Conservation (phyloP, 345 rosid species). For the Gossypium bickii region DNA sequence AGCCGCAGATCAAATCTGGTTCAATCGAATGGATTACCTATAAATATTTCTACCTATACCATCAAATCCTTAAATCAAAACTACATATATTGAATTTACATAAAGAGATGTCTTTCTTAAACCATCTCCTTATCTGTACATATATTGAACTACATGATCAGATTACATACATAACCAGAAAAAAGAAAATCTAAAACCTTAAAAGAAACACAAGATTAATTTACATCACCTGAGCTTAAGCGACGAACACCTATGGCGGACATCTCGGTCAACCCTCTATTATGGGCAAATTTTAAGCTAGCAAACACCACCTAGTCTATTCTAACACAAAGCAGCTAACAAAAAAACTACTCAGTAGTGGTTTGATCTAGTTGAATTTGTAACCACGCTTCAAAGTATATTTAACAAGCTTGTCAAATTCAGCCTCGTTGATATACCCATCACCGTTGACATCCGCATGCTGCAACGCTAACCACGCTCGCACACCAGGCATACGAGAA, state of each 20-base stretch:
- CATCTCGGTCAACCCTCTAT: background rate
- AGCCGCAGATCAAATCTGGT: too few species aligned
- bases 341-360: background rate
- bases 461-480: slow-evolving; percentile 9
- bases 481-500: slow-evolving; percentile 10
- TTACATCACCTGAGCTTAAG: background rate
- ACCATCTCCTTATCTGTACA: too few species aligned
- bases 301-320: background rate
- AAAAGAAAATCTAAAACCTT: background rate
- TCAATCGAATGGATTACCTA: too few species aligned
- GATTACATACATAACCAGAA: background rate
- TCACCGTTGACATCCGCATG: slow-evolving; percentile 20
- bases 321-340: background rate
- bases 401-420: slow-evolving; percentile 10
- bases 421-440: slow-evolving; percentile 14
- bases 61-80: too few species aligned
- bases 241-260: background rate
- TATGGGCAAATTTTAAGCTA: too few species aligned
- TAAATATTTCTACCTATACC: too few species aligned
- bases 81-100: too few species aligned
- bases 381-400: slow-evolving; percentile 7
- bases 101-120: background rate
- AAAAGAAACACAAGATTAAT: background rate
- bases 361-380: background rate
- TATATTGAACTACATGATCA: background rate